Evolutionary conservation across 495 filamentous ascomycete genomes (phyloP).

Genomic region (Xylaria curta): DNA sequence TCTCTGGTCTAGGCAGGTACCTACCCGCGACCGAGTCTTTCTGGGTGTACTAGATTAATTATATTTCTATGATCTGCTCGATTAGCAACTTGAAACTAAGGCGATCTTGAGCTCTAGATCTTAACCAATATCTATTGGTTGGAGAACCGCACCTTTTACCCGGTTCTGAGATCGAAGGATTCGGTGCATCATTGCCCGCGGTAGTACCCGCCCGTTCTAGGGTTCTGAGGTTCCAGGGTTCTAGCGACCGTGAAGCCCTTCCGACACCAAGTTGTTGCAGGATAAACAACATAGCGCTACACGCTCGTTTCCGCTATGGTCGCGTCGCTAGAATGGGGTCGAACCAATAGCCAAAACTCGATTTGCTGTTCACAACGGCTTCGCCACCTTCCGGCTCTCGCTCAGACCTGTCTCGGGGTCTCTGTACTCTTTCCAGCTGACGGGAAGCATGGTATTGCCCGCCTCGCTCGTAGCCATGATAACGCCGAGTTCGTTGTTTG

Average conservation of each 20-base stretch:
- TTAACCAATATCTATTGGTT: neutral
- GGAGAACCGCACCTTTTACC: neutral
- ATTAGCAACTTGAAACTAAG: neutral
- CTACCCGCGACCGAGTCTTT: neutral
- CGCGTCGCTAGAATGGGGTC: neutral
- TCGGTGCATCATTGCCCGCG: neutral
- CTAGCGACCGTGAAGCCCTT: neutral
- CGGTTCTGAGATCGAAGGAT: neutral
- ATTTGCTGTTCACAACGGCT: constrained; percentile 74
- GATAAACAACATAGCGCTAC: neutral
- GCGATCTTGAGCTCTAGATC: neutral
- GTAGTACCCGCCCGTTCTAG: neutral
- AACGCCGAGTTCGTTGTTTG: constrained; percentile 88
- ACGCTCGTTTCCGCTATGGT: neutral
- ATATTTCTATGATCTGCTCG: neutral
- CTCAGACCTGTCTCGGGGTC: constrained; percentile 78
- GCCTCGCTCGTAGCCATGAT: constrained; percentile 91
- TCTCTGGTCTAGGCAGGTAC: too few species aligned
- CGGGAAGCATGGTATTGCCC: constrained; percentile 87
- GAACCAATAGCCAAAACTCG: neutral
- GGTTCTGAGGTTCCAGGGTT: neutral
- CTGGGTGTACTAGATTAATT: neutral
- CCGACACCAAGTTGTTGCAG: neutral
- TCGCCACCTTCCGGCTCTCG: constrained; percentile 90
- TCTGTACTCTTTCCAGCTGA: constrained; percentile 93